phyloP scores from a whole-genome alignment of 352 stramenopile species.

The Phytophthora palmivora region DNA sequence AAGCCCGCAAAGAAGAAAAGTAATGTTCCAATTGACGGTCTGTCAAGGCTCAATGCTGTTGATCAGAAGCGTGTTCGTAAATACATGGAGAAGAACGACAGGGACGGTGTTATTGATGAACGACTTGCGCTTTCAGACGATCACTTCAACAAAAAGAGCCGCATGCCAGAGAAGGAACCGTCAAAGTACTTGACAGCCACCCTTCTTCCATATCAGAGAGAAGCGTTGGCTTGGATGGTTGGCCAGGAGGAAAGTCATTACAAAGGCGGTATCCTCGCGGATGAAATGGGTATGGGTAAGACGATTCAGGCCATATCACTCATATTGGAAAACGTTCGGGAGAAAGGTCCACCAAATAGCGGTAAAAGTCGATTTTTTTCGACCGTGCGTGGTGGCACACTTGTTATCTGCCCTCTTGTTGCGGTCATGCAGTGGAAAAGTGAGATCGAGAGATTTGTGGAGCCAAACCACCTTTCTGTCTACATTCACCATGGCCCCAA shows the following conservation, averaged over 20 bases:
- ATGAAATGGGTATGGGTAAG: slow-evolving; percentile 99
- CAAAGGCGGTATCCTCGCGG: slow-evolving; percentile 96
- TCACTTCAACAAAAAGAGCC: slow-evolving; percentile 75
- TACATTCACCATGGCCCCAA: slow-evolving; percentile 97
- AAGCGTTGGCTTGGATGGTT: slow-evolving; percentile 96
- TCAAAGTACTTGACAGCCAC: slow-evolving; percentile 82
- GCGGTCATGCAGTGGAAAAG: slow-evolving; percentile 95
- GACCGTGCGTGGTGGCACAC: slow-evolving; percentile 80
- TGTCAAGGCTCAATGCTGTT: slow-evolving; percentile 41
- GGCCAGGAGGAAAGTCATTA: slow-evolving; percentile 92
- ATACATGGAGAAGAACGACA: slow-evolving; percentile 70
- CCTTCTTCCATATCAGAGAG: slow-evolving; percentile 99
- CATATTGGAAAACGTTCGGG: slow-evolving; percentile 93
- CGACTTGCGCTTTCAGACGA: slow-evolving; percentile 69
- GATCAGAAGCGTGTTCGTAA: slow-evolving; percentile 58
- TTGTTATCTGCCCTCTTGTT: slow-evolving; percentile 98
- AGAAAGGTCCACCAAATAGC: slow-evolving; percentile 5
- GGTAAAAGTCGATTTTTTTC: slow-evolving; percentile 24
- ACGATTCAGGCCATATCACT: slow-evolving; percentile 97
- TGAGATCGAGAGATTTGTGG: slow-evolving; percentile 94
- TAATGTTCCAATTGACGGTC: slow-evolving; percentile 55
- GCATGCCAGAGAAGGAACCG: slow-evolving; percentile 73
- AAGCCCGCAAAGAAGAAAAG: slow-evolving; percentile 15
- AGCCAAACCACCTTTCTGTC: slow-evolving; percentile 90
- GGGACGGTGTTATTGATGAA: slow-evolving; percentile 67